Base-by-base conservation (phyloP, 1,284 basidiomycete species). In the Malassezia restricta region DNA sequence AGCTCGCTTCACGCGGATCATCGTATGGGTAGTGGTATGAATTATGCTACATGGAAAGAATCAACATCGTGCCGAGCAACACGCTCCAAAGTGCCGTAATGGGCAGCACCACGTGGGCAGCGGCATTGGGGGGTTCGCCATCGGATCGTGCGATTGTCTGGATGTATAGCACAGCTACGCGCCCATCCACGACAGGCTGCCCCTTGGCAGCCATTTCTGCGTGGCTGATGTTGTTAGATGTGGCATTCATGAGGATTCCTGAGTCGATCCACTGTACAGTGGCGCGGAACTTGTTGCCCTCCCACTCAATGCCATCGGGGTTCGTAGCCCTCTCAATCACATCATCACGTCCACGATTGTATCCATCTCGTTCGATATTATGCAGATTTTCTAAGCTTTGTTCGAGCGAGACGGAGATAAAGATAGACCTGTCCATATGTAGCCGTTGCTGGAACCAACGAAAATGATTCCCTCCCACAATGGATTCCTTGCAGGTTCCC, bases 391-490 rank as follows among this genome's bases (percentile, higher is more conserved):
- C 57, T 8, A 51, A 61, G 7, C 57, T 48, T 29, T 64, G 55
- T 38, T 73, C 68, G 46, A 57, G 51, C 3, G 63, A 66, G 2
- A 58, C 67, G 42, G 86, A 89, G 75, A 94, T 77, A 71, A 95
- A 95, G 52, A 85, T 78, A 6, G 89, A 88, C 3, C 77, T 74
- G 0, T 83, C 85, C 14, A 41, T 29, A 3, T 8, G 14, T 17
- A 47, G 31, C 55, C 85, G 78, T 74, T 94, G 89, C 1, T 79
- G 73, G 86, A 87, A 96, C 74, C 90, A 91, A 27, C 91, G 81
- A 71, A 91, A 82, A 69, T 96, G 91, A 64, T 86, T 81, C 5
- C 91, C 91, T 9, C 91, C 91, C 57, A 85, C 66, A 44, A 94
- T 79, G 2, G 86, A 86, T 75, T 96, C 88, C 60, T 54, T 57